Percentiles rank a stretch among this genome's conserved stretches.
These are phyloP conservation scores for Musa balbisiana DNA, from an alignment of 202 grass and related monocot genomes.

Conservation along the genomic window DNA sequence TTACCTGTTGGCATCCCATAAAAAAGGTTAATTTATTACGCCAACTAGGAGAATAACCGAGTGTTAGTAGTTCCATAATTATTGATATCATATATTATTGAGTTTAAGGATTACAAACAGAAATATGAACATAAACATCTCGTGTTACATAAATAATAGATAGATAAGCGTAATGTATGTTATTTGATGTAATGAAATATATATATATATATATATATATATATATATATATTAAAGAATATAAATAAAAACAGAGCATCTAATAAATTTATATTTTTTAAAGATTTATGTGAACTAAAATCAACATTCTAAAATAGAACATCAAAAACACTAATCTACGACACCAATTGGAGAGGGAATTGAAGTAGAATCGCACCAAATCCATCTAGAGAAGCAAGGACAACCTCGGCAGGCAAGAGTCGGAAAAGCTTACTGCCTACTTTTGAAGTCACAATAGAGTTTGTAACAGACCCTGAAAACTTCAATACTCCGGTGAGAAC, in stretches of 20 bases:
- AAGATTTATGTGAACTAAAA: background rate
- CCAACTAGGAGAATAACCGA: background rate
- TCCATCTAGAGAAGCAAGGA: slow-evolving; percentile 91
- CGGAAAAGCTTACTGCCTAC: slow-evolving; percentile 61
- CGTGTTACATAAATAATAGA: too few relatives aligned
- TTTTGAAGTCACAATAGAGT: slow-evolving; percentile 62
- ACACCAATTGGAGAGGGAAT: slow-evolving; percentile 11
- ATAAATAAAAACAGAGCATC: too few relatives aligned
- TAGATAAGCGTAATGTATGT: too few relatives aligned
- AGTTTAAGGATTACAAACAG: too few relatives aligned
- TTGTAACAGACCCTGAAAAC: slow-evolving; percentile 44
- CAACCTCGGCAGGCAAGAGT: slow-evolving; percentile 58
- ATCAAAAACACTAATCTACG: slow-evolving; percentile 57
- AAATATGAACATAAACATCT: too few relatives aligned
- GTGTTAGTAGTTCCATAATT: background rate
- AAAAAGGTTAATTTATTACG: background rate
- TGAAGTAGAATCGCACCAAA: slow-evolving; percentile 42
- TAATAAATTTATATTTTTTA: too few relatives aligned
- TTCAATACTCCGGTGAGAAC: slow-evolving; percentile 75
- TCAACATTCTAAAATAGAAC: slow-evolving; percentile 63
- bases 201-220: too few relatives aligned
- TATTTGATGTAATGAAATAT: too few relatives aligned
- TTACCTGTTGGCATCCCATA: slow-evolving; percentile 35
- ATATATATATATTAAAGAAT: too few relatives aligned
- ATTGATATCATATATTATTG: background rate